Base-by-base conservation (phyloP, 2,329 filamentous ascomycete species). In the Phaeosphaeriaceae sp. region DNA sequence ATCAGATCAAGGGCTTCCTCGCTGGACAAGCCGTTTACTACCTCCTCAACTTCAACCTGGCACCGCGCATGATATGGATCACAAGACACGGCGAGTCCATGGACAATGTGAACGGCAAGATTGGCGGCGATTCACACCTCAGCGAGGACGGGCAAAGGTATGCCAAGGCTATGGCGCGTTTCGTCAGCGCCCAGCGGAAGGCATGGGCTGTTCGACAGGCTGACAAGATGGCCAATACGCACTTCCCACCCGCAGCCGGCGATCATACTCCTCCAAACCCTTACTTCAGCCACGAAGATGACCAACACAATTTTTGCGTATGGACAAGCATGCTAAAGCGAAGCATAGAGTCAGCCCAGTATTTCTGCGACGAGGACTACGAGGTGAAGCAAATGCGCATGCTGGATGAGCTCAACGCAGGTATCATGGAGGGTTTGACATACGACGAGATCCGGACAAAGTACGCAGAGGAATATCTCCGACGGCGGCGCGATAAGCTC, bases 271-370 rank as follows among this genome's bases (percentile, higher is more conserved):
- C 95, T 4, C 95, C 95, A 0, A 98, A 99, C 72, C 95, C 95
- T 0, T 92, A 97, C 74, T 89, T 90, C 67, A 78, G 80, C 54
- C 70, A 66, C 46, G 76, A 78, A 15, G 61, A 66, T 21, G 78
- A 80, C 26, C 86, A 91, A 71, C 97, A 97, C 82, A 93, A 93
- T 75, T 98, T 97, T 75, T 99, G 95, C 77, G 92, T 99, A 17
- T 99, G 95, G 95, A 97, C 94, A 0, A 97, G 92, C 2, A 98
- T 98, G 94, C 86, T 99, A 63, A 90, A 91, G 75, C 91, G 95
- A 64, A 93, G 92, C 60, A 89, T 95, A 52, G 89, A 97, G 73
- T 96, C 94, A 0, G 93, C 91, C 0, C 89, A 95, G 64, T 91
- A 91, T 76, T 99, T 98, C 76, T 91, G 97, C 67, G 95, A 98